phyloP scores from a whole-genome alignment of 192 early-diverging fungal genomes.

The Backusella mclennaniae region DNA sequence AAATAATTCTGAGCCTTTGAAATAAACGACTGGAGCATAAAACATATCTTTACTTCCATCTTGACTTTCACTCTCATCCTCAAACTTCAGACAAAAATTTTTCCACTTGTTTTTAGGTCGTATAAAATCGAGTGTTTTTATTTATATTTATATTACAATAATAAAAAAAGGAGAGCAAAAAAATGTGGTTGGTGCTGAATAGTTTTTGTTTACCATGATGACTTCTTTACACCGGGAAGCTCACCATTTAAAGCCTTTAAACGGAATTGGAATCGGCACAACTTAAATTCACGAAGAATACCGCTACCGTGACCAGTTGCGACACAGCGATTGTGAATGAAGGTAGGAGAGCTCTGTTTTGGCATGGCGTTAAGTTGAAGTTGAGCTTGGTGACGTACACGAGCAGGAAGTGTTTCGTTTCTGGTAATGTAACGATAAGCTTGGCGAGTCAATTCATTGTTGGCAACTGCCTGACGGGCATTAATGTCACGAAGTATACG shows the following conservation, averaged over 20 bases:
- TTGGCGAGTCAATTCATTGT: slow-evolving; percentile 69
- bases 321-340: slow-evolving; percentile 72
- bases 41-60: background rate
- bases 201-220: slow-evolving; percentile 63
- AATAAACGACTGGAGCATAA: background rate
- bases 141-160: slow-evolving; percentile 3
- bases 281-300: slow-evolving; percentile 69
- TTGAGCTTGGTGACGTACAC: slow-evolving; percentile 77
- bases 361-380: slow-evolving; percentile 67
- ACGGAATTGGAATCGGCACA: slow-evolving; percentile 81
- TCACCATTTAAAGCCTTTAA: slow-evolving; percentile 76
- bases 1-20: background rate
- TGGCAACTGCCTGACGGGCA: slow-evolving; percentile 63
- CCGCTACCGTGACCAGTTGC: slow-evolving; percentile 76
- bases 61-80: background rate
- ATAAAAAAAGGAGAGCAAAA: background rate
- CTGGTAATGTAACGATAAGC: slow-evolving; percentile 74
- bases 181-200: background rate
- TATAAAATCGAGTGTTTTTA: slow-evolving; percentile 1
- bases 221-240: slow-evolving; percentile 78
- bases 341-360: slow-evolving; percentile 58
- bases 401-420: slow-evolving; percentile 71
- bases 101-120: background rate
- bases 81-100: background rate
- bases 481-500: slow-evolving; percentile 70